Conservation (phyloP, 202 grass and related monocot genomes). For the Digitaria exilis region DNA sequence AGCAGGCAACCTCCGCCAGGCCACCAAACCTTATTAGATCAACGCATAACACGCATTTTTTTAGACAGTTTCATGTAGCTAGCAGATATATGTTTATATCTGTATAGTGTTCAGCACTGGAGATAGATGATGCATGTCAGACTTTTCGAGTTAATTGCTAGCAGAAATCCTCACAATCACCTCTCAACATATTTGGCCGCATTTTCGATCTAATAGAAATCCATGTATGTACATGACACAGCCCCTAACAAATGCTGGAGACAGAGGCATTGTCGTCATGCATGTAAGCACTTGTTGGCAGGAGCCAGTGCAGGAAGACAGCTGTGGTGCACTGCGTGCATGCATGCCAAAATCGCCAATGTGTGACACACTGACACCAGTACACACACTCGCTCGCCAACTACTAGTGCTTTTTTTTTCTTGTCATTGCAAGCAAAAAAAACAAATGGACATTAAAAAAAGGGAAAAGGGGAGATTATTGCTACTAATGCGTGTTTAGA, state of each 20-base stretch:
- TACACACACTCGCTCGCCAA: background rate
- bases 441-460: background rate
- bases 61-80: background rate
- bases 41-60: background rate
- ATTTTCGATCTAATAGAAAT: background rate
- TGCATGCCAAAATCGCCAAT: constrained; percentile 25
- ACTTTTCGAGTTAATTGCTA: background rate
- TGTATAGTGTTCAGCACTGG: background rate
- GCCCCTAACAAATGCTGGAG: background rate
- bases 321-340: constrained; percentile 42
- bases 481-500: background rate
- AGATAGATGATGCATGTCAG: background rate
- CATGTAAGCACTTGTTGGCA: background rate
- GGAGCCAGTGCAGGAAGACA: constrained; percentile 37
- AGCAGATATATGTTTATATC: background rate
- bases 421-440: background rate
- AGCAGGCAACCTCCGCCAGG: background rate
- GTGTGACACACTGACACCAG: background rate
- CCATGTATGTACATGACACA: background rate
- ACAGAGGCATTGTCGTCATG: background rate
- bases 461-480: background rate
- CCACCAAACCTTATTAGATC: background rate
- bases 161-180: background rate
- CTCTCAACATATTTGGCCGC: background rate
- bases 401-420: background rate